Evolutionary conservation across 768 basidiomycete species (phyloP).

Genomic region (Boletus sp.): DNA sequence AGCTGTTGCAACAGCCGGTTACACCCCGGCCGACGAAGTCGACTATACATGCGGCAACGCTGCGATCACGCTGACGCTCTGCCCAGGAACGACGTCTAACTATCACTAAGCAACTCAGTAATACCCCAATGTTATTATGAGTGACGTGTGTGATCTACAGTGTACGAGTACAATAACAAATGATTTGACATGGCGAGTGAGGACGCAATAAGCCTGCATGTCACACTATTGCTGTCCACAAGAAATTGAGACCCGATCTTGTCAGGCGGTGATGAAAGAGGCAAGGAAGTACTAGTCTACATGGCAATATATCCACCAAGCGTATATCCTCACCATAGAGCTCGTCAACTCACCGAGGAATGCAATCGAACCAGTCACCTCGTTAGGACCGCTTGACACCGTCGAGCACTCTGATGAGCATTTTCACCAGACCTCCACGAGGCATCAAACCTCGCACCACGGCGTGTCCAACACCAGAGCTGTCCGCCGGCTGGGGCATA

Average conservation of each 20-base stretch:
- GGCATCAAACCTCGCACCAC: constrained; percentile 19
- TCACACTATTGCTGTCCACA: background rate
- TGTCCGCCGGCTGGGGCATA: background rate
- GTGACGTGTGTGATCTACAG: background rate
- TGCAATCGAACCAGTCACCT: background rate
- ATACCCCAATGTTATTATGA: background rate
- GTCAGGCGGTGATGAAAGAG: background rate
- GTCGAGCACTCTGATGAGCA: constrained; percentile 20
- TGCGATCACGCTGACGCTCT: constrained; percentile 21
- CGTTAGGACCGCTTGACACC: constrained; percentile 9
- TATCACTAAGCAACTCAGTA: background rate
- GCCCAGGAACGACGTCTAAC: constrained; percentile 17
- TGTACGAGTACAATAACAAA: background rate
- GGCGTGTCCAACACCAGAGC: background rate
- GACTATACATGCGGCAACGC: constrained; percentile 22
- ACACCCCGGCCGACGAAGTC: constrained; percentile 20
- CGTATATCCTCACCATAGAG: background rate
- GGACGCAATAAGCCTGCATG: background rate
- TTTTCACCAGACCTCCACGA: constrained; percentile 23
- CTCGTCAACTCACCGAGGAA: background rate
- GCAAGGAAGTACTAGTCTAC: background rate
- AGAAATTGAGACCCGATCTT: background rate
- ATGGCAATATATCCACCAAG: background rate
- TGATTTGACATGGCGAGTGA: background rate
- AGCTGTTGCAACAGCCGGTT: background rate